Base-by-base conservation (phyloP, 192 early-diverging fungal species). In the Mortierella claussenii region DNA sequence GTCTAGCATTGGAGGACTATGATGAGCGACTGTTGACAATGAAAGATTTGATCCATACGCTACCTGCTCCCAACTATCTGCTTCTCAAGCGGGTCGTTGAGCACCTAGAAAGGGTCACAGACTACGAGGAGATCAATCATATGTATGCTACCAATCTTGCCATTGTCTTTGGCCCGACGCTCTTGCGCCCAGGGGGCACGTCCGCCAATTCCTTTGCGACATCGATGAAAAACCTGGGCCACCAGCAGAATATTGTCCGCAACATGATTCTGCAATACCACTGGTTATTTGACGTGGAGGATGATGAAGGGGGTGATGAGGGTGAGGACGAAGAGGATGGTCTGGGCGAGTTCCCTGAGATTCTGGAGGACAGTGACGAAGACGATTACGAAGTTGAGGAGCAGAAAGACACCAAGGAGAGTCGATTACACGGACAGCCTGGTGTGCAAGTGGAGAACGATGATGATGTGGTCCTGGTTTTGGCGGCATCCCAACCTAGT, bases 131-230 rank as follows among this genome's bases (percentile, higher is more conserved):
- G 32, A 82, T 88, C 45, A 98, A 95, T 69, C 91, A 94, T 60
- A 98, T 98, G 96, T 91, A 91, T 60, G 88, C 90, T 9, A 87
- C 85, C 26, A 98, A 98, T 61, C 86, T 98, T 50, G 90, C 94
- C 0, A 95, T 98, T 69, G 92, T 98, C n/a, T 98, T 96, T 91
- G 95, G 95, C 1, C 97, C 97, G 1, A 96, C 94, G 17, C 78
- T 98, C 51, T 71, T 98, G 28, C 87, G 88, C 18, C 88, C 86
- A 3, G 87, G 87, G 0, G 82, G 87, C 21, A 79, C 83, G 26
- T 85, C 86, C 23, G 69, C 69, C 30, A 62, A 42, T 32, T 85
- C 85, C 57, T 89, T 89, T 55, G 76, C 85, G 47, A 80, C 78
- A 9, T 83, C 88, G 15, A 93, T 93, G 90, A 84, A 89, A 31